phyloP scores from a whole-genome alignment of 768 basidiomycete genomes.

The Boletus vermiculosoides region DNA sequence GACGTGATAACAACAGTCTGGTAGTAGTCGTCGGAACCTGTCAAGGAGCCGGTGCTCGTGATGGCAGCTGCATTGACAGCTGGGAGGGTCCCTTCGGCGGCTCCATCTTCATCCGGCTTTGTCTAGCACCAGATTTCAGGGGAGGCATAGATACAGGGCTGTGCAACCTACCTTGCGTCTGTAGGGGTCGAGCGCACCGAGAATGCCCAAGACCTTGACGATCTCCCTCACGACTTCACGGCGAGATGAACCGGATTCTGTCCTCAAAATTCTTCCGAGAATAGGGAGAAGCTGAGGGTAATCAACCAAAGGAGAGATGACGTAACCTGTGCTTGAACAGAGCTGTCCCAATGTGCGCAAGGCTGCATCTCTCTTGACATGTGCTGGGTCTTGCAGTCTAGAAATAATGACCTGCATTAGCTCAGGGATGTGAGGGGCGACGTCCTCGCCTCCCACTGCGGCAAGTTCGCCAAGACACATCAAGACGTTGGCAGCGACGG shows the following conservation, averaged over 20 bases:
- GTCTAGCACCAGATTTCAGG: constrained; percentile 36
- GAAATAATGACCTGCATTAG: constrained; percentile 90
- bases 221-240: constrained; percentile 93
- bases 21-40: constrained; percentile 91
- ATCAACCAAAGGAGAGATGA: constrained; percentile 86
- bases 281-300: constrained; percentile 88
- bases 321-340: constrained; percentile 93
- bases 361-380: constrained; percentile 90
- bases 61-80: constrained; percentile 69
- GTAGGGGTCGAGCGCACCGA: constrained; percentile 96
- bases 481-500: constrained; percentile 88
- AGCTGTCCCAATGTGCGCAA: constrained; percentile 92
- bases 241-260: constrained; percentile 71
- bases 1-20: constrained; percentile 93
- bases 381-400: constrained; percentile 85
- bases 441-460: constrained; percentile 91
- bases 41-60: constrained; percentile 55
- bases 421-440: constrained; percentile 75
- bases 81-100: constrained; percentile 55
- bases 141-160: neutral
- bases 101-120: constrained; percentile 62
- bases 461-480: constrained; percentile 94
- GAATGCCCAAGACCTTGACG: constrained; percentile 91
- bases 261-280: constrained; percentile 79
- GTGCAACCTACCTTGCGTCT: constrained; percentile 70